Evolutionary conservation across 108 stramenopile genomes (phyloP).

Genomic region (Conticribra guillardii): DNA sequence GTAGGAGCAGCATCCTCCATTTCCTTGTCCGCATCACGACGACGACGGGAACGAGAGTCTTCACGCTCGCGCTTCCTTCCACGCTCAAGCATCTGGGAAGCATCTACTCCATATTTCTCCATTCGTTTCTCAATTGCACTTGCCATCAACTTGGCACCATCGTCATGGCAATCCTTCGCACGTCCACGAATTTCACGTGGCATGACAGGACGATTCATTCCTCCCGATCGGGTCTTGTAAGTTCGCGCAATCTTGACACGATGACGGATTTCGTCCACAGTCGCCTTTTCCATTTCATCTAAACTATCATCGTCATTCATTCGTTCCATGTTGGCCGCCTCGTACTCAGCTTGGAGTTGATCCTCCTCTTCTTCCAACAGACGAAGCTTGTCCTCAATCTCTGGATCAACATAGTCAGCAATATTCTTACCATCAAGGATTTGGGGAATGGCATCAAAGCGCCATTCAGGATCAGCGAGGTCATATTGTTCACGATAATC

Average conservation of each 20-base stretch:
- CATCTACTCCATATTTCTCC: conserved; percentile 77
- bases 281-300: conserved; percentile 82
- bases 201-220: conserved; percentile 70
- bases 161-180: conserved; percentile 72
- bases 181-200: conserved; percentile 75
- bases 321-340: conserved; percentile 79
- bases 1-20: conserved; percentile 31
- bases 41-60: conserved; percentile 44
- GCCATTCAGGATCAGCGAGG: conserved; percentile 92
- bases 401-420: conserved; percentile 94
- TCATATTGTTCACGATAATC: conserved; percentile 96
- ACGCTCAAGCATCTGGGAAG: conserved; percentile 70
- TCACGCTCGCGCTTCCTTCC: conserved; percentile 65
- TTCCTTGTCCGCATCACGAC: conserved; percentile 22
- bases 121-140: conserved; percentile 69
- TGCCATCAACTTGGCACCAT: conserved; percentile 58
- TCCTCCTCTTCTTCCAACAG: conserved; percentile 93
- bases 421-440: conserved; percentile 99
- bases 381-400: conserved; percentile 85
- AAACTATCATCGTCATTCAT: conserved; percentile 81
- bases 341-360: conserved; percentile 75
- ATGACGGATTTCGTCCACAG: conserved; percentile 79
- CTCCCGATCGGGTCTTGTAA: conserved; percentile 60
- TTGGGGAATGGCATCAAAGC: conserved; percentile 95
- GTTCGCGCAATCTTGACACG: conserved; percentile 69